phyloP scores from a whole-genome alignment of 2,329 filamentous ascomycete species.

The Fusarium annulatum region DNA sequence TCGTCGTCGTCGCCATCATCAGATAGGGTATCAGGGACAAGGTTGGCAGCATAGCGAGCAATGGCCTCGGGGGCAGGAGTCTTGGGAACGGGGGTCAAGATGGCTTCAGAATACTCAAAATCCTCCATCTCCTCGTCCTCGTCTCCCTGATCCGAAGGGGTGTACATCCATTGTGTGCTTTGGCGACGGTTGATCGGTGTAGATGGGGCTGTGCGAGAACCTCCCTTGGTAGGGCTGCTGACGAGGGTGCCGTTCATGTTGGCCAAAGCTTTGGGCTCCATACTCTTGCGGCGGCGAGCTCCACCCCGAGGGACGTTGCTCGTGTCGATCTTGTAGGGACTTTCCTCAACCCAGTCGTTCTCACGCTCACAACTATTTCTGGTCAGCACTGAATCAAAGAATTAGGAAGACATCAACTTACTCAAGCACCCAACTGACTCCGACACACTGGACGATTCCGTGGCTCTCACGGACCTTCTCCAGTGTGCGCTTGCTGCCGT shows the following conservation, averaged over 20 bases:
- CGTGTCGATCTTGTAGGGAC: constrained; percentile 75
- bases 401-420: constrained; percentile 59
- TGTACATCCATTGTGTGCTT: constrained; percentile 66
- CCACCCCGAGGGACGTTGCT: constrained; percentile 75
- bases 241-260: constrained; percentile 76
- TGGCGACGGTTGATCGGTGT: constrained; percentile 65
- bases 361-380: constrained; percentile 75
- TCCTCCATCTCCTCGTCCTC: constrained; percentile 54
- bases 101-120: constrained; percentile 55
- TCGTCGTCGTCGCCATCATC: constrained; percentile 47
- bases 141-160: constrained; percentile 59
- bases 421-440: constrained; percentile 90
- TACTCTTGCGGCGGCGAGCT: constrained; percentile 79
- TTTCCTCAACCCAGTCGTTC: constrained; percentile 81
- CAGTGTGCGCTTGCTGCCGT: constrained; percentile 81
- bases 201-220: constrained; percentile 54
- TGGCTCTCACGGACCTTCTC: constrained; percentile 80
- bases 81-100: constrained; percentile 67
- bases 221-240: constrained; percentile 51
- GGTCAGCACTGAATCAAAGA: constrained; percentile 43
- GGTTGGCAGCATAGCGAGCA: constrained; percentile 62
- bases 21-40: constrained; percentile 59
- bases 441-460: constrained; percentile 85
- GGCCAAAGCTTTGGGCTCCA: constrained; percentile 78
- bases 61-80: constrained; percentile 68